These are phyloP conservation scores for Mikania micrantha DNA, from an alignment of 129 eudicot genomes.

Conservation along the genomic window DNA sequence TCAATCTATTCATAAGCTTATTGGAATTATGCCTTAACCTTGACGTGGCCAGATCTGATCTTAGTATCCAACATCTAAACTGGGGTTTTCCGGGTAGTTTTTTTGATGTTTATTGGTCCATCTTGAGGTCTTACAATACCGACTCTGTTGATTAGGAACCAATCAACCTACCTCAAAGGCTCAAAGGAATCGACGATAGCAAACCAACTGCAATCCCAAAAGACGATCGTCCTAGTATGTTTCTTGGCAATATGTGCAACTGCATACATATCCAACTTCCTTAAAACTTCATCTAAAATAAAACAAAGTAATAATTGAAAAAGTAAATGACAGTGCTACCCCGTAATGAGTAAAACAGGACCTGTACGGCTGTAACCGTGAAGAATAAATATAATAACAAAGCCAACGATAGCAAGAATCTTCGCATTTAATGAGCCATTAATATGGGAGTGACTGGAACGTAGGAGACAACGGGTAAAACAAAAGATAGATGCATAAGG, in stretches of 20 bases:
- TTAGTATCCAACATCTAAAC: constrained; percentile 40
- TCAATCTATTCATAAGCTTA: background rate
- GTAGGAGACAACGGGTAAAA: too few relatives aligned
- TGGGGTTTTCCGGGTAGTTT: constrained; percentile 25
- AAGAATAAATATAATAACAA: too few relatives aligned
- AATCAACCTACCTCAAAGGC: constrained; percentile 28
- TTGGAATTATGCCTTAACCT: constrained; percentile 14
- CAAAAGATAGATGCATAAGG: too few relatives aligned
- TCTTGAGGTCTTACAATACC: constrained; percentile 32
- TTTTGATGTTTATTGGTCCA: constrained; percentile 35
- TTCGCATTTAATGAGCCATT: too few relatives aligned
- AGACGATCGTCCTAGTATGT: constrained; percentile 27
- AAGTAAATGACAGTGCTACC: too few relatives aligned
- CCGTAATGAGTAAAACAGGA: too few relatives aligned
- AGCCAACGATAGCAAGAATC: too few relatives aligned
- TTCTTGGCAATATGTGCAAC: constrained; percentile 36
- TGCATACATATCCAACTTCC: background rate
- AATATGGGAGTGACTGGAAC: too few relatives aligned
- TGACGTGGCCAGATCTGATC: constrained; percentile 34
- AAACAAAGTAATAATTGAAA: background rate
- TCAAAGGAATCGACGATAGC: constrained; percentile 30
- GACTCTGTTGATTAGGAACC: constrained; percentile 8
- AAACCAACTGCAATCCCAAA: constrained; percentile 28
- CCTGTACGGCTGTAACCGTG: too few relatives aligned
- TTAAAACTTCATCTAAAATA: background rate